Percentiles rank a stretch among this genome's conserved stretches.
phyloP scores from a whole-genome alignment of 2,329 filamentous ascomycete genomes.

The Lecanicillium sp. region DNA sequence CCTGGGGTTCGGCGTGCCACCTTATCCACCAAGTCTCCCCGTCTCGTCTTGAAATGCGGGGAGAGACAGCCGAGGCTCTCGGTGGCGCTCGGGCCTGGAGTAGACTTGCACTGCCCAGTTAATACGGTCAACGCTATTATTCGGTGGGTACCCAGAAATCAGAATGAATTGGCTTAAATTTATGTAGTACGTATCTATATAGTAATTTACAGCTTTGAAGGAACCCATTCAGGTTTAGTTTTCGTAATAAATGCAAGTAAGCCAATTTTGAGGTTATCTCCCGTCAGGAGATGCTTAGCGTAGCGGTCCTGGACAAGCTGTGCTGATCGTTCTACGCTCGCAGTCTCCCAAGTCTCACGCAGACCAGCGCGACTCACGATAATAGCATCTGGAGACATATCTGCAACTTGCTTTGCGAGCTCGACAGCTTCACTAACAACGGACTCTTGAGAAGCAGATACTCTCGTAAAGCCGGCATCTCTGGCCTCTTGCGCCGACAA shows the following conservation, averaged over 20 bases:
- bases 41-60: too few relatives aligned
- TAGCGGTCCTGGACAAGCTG: constrained; percentile 33
- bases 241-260: constrained; percentile 43
- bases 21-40: too few relatives aligned
- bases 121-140: too few relatives aligned
- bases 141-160: too few relatives aligned
- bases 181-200: too few relatives aligned
- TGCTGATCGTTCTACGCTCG: constrained; percentile 28
- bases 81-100: too few relatives aligned
- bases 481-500: constrained; percentile 35
- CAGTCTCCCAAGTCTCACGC: constrained; percentile 29
- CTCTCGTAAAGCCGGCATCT: constrained; percentile 15
- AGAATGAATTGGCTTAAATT: too few relatives aligned
- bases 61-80: too few relatives aligned
- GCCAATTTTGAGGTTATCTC: constrained; percentile 41
- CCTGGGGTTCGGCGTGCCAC: too few relatives aligned
- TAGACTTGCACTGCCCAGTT: too few relatives aligned
- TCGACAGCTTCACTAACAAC: constrained; percentile 27
- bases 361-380: constrained; percentile 31
- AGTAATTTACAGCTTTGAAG: constrained; percentile 32
- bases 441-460: constrained; percentile 29
- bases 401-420: constrained; percentile 25
- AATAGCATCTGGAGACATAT: constrained; percentile 26
- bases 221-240: constrained; percentile 38
- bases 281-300: constrained; percentile 27